Base-by-base conservation (phyloP, 805 yeast genomes). In the Yamadazyma endophytica region DNA sequence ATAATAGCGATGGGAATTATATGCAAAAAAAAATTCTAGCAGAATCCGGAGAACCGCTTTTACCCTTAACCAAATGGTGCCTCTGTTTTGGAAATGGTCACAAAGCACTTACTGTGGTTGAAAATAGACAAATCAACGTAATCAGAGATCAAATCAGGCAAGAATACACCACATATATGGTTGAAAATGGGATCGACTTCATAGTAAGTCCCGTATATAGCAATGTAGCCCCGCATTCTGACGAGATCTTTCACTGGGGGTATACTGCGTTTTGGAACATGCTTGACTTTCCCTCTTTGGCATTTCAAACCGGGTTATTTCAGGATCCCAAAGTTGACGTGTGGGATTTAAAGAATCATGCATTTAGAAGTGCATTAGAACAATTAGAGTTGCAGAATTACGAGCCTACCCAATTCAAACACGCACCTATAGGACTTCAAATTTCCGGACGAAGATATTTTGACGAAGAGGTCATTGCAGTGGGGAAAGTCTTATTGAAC, bases 211-310 rank as follows among this genome's bases (percentile, higher is more conserved):
- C 90, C 37, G 71, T 77, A 5, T 77, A 79, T 54, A 73, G 70
- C 34, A 80, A 81, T 40, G 79, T 77, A 30, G 86, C 92, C 11
- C 85, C 87, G 25, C 69, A 69, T 32, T 75, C 82, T 13, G 75
- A 71, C 28, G 65, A 70, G 31, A 70, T 81, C 5, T 74, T 72
- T 52, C 81, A 81, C 56, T 84, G 92, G 89, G 82, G 88, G 3
- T 84, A 84, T 64, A 82, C 90, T 5, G 61, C 87, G 2, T 66
- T 81, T 40, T 84, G 77, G 74, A 83, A 83, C 58, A 50, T 82
- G 36, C 55, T 82, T 40, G 94, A 84, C 54, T 66, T 75, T 47
- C 88, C 94, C 24, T 74, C 79, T 23, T 73, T 79, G 38, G 67
- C 70, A 1, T 63, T 76, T 58, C 87, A 82, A 46, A 70, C 85